phyloP scores from a whole-genome alignment of 1,139 yeast species.

The Arxiozyma slooffiae region DNA sequence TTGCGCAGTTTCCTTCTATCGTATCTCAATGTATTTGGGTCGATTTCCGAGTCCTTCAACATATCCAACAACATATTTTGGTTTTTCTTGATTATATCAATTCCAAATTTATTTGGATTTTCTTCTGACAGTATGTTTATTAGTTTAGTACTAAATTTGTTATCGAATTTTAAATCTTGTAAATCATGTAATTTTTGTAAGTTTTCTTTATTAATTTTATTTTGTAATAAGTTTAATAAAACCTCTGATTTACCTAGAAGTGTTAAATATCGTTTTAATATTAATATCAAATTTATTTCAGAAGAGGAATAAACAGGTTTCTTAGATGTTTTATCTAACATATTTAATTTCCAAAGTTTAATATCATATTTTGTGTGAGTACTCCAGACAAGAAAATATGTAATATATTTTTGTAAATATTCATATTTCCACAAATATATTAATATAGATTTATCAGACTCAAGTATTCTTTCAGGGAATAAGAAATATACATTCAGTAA shows the following conservation, averaged over 20 bases:
- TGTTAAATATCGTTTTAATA: constrained; percentile 15
- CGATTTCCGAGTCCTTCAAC: neutral
- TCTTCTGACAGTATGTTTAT: constrained; percentile 9
- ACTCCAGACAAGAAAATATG: constrained; percentile 36
- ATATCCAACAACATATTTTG: constrained; percentile 1
- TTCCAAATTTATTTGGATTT: constrained; percentile 10
- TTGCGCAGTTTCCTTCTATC: constrained; percentile 1
- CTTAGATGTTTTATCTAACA: constrained; percentile 12
- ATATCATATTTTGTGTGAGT: constrained; percentile 30
- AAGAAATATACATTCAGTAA: constrained; percentile 29
- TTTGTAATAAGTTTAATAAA: constrained; percentile 10
- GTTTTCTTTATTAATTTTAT: constrained; percentile 12
- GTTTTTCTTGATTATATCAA: constrained; percentile 7
- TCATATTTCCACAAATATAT: constrained; percentile 39
- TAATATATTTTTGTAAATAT: constrained; percentile 36
- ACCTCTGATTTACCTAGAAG: constrained; percentile 11
- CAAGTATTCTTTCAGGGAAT: constrained; percentile 24
- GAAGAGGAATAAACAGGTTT: constrained; percentile 20
- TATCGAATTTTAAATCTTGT: constrained; percentile 14
- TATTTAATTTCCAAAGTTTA: constrained; percentile 27
- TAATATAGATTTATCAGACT: constrained; percentile 29
- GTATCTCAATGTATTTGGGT: neutral
- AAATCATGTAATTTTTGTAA: constrained; percentile 11
- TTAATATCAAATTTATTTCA: constrained; percentile 15
- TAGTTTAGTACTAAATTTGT: constrained; percentile 8